These are phyloP conservation scores for Jamesozyma lodderae DNA, from an alignment of 805 yeast species.

Conservation along the genomic window DNA sequence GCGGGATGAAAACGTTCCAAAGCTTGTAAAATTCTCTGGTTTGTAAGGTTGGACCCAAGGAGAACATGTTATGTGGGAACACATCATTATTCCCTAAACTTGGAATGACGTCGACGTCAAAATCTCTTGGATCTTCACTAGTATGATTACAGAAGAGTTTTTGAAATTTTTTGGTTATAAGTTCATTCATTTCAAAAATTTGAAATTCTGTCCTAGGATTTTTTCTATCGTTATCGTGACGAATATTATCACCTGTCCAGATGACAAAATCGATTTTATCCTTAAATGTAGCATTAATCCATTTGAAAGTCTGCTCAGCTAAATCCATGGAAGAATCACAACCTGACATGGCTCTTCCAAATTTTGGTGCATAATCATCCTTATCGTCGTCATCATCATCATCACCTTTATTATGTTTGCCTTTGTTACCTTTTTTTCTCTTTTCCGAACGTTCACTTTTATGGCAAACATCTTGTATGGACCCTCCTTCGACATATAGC, in stretches of 20 bases:
- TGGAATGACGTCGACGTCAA: conserved; percentile 50
- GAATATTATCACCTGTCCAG: conserved; percentile 86
- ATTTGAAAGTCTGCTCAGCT: conserved; percentile 52
- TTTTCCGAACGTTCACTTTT: conserved; percentile 15
- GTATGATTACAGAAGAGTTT: conserved; percentile 43
- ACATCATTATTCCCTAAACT: conserved; percentile 82
- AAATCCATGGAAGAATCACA: conserved; percentile 67
- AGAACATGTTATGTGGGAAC: conserved; percentile 76
- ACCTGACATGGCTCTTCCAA: conserved; percentile 67
- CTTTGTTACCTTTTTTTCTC: no score
- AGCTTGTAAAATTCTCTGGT: conserved; percentile 67
- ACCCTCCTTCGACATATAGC: conserved; percentile 44
- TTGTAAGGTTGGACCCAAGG: conserved; percentile 83
- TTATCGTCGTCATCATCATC: conserved; percentile 8
- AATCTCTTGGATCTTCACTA: conserved; percentile 36
- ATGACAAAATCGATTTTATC: conserved; percentile 78
- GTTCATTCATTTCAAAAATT: conserved; percentile 60
- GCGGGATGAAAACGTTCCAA: conserved; percentile 69
- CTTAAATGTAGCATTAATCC: conserved; percentile 55
- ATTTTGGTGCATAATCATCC: conserved; percentile 48
- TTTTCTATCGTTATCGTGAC: conserved; percentile 73
- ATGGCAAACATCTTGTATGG: conserved; percentile 50
- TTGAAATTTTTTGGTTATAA: conserved; percentile 44
- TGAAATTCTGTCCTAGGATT: conserved; percentile 65
- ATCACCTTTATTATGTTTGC: background rate